Percentiles rank a stretch among this genome's conserved stretches.
Conservation (phyloP, 805 yeast species). For the Myxozyma monticola region DNA sequence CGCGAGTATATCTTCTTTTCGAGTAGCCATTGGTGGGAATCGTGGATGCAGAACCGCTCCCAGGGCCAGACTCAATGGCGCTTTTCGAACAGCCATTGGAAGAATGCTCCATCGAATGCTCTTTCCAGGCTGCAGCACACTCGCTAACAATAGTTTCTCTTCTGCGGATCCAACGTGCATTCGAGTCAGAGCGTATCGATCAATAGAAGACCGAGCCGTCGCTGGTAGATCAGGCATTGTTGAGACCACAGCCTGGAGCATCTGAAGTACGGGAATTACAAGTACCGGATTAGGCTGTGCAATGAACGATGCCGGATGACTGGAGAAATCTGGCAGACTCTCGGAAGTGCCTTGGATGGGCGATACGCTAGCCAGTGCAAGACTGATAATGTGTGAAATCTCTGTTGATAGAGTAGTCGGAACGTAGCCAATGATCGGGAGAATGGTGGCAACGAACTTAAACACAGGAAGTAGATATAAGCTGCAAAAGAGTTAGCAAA, state of each 20-base stretch:
- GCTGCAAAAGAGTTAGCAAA: not conserved
- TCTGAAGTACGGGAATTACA: not conserved
- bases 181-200: constrained; percentile 10
- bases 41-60: constrained; percentile 24
- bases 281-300: constrained; percentile 2
- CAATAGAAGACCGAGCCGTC: constrained; percentile 20
- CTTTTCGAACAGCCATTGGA: constrained; percentile 21
- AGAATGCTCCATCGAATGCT: constrained; percentile 21
- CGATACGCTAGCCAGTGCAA: constrained; percentile 13
- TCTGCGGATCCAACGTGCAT: not conserved
- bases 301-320: constrained; percentile 15
- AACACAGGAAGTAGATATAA: constrained; percentile 11
- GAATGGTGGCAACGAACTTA: constrained; percentile 13
- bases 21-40: constrained; percentile 24
- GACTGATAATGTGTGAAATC: constrained; percentile 12
- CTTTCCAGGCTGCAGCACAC: constrained; percentile 27
- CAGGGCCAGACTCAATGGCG: constrained; percentile 4
- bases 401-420: constrained; percentile 8
- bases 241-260: constrained; percentile 15
- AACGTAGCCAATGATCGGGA: constrained; percentile 5
- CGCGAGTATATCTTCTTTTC: constrained; percentile 19
- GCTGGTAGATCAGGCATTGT: constrained; percentile 22
- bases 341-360: constrained; percentile 2
- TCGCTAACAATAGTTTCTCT: constrained; percentile 6
- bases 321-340: constrained; percentile 21